phyloP scores from a whole-genome alignment of 2,329 filamentous ascomycete species.

The Cladophialophora chaetospira region DNA sequence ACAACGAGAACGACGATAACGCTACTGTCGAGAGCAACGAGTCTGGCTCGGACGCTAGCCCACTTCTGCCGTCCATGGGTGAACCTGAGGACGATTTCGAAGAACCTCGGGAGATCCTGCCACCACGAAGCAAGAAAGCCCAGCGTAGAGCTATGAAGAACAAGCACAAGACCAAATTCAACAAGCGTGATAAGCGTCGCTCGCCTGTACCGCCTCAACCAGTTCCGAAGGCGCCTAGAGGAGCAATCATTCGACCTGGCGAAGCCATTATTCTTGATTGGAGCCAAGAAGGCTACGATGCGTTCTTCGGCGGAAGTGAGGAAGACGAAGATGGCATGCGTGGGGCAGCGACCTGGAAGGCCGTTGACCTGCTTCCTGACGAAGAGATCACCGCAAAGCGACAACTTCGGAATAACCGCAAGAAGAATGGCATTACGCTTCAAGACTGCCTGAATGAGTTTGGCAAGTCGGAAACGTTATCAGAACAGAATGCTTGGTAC shows the following conservation, averaged over 20 bases:
- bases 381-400: conserved; percentile 66
- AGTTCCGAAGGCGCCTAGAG: conserved; percentile 42
- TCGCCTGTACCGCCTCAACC: conserved; percentile 19
- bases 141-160: conserved; percentile 37
- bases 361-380: conserved; percentile 57
- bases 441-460: conserved; percentile 94
- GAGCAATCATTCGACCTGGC: conserved; percentile 68
- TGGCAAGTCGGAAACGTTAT: conserved; percentile 88
- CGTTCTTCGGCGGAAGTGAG: conserved; percentile 60
- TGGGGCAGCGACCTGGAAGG: conserved; percentile 61
- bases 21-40: conserved; percentile 26
- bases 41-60: conserved; percentile 25
- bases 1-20: conserved; percentile 28
- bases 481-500: conserved; percentile 96
- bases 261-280: conserved; percentile 90
- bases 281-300: conserved; percentile 69
- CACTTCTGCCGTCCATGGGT: conserved; percentile 30
- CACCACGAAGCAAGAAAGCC: conserved; percentile 24
- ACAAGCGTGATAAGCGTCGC: conserved; percentile 24
- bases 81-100: conserved; percentile 36
- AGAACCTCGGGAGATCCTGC: conserved; percentile 29
- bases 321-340: conserved; percentile 54
- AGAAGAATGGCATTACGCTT: conserved; percentile 75
- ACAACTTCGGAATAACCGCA: conserved; percentile 64
- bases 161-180: conserved; percentile 41